Evolutionary conservation across 371 early-diverging fungal species (phyloP).

Genomic region (Syncephalastrum racemosum): DNA sequence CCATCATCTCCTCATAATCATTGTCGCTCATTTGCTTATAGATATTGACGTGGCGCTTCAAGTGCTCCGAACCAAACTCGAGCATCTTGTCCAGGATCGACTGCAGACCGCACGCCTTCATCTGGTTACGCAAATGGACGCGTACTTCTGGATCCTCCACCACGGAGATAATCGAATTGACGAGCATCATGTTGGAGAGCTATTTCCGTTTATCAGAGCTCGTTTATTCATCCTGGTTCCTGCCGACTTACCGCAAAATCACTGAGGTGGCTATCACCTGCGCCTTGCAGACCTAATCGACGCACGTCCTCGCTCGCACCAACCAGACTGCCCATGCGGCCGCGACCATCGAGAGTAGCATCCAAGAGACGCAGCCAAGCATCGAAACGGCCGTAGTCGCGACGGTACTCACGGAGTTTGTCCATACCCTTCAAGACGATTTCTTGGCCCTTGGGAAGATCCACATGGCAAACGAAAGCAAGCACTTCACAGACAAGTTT

Average conservation of each 20-base stretch:
- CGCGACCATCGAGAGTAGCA: constrained; percentile 77
- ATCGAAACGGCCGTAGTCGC: constrained; percentile 70
- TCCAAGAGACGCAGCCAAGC: constrained; percentile 81
- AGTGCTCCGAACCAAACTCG: constrained; percentile 66
- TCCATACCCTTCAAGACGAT: constrained; percentile 76
- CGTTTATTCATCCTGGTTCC: background rate
- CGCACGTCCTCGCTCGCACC: constrained; percentile 78
- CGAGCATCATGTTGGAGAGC: constrained; percentile 80
- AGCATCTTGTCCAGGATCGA: constrained; percentile 76
- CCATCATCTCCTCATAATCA: constrained; percentile 76
- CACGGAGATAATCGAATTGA: constrained; percentile 79
- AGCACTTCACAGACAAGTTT: constrained; percentile 81
- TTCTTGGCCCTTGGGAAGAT: constrained; percentile 77
- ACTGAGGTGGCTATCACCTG: constrained; percentile 72
- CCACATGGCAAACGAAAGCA: constrained; percentile 81
- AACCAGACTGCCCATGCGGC: constrained; percentile 79
- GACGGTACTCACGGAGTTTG: constrained; percentile 56
- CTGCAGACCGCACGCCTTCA: constrained; percentile 72
- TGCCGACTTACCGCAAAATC: constrained; percentile 67
- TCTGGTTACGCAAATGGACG: constrained; percentile 74
- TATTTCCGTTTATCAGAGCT: constrained; percentile 10
- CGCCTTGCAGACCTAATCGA: constrained; percentile 48
- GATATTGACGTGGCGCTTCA: constrained; percentile 74
- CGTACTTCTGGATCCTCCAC: constrained; percentile 78
- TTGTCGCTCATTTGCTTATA: constrained; percentile 76